A percentile compares a stretch with the other conserved stretches of the same genome.
Conservation (phyloP, 2,329 filamentous ascomycete genomes). For the Metarhizium guizhouense region DNA sequence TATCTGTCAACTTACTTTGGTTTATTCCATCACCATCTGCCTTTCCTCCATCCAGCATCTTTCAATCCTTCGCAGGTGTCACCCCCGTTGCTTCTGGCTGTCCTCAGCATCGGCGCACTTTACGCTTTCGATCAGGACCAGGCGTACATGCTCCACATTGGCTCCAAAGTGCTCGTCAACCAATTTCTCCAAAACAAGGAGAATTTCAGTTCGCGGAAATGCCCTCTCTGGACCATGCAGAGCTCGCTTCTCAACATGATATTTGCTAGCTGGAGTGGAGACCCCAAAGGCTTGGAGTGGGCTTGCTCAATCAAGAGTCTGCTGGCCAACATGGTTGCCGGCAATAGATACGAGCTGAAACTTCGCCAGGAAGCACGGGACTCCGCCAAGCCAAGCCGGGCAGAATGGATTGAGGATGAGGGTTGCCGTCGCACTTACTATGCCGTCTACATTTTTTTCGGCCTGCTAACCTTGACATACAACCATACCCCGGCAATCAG, state of each 20-base stretch:
- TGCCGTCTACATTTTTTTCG: conserved; percentile 98
- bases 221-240: conserved; percentile 97
- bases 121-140: conserved; percentile 97
- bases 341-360: conserved; percentile 93
- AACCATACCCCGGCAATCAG: conserved; percentile 97
- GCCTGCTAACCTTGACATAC: conserved; percentile 86
- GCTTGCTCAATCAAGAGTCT: conserved; percentile 98
- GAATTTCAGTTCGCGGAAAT: conserved; percentile 96
- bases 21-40: conserved; percentile 92
- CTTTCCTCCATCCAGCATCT: conserved; percentile 87
- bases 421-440: conserved; percentile 95
- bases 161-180: conserved; percentile 93
- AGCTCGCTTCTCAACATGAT: conserved; percentile 96
- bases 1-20: conserved; percentile 95
- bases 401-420: conserved; percentile 95
- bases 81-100: conserved; percentile 75
- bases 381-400: conserved; percentile 63
- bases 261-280: conserved; percentile 97
- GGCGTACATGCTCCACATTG: conserved; percentile 94
- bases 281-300: conserved; percentile 96
- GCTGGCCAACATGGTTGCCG: conserved; percentile 96
- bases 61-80: conserved; percentile 76
- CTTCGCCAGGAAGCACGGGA: conserved; percentile 82
- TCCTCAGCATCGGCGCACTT: conserved; percentile 88
- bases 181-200: conserved; percentile 97